A percentile compares a stretch with the other conserved stretches of the same genome.
Conservation (phyloP, 2,329 filamentous ascomycete genomes). For the Teratosphaeria gauchensis region DNA sequence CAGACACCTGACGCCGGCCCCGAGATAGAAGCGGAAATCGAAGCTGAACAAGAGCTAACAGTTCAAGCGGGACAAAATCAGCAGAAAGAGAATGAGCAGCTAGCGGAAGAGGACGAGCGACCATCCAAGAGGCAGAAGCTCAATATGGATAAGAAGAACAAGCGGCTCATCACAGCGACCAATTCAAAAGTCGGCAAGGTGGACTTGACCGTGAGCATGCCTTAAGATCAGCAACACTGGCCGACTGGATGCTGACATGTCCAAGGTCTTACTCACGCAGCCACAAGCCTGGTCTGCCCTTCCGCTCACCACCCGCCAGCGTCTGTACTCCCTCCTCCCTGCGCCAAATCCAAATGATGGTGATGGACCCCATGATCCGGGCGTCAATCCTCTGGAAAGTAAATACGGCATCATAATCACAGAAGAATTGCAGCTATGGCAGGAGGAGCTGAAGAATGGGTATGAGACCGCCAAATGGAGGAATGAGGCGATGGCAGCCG, state of each 20-base stretch:
- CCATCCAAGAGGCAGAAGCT: background rate
- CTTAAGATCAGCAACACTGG: background rate
- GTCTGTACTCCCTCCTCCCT: slow-evolving; percentile 23
- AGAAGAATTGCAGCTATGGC: slow-evolving; percentile 45
- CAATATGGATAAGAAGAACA: slow-evolving; percentile 7
- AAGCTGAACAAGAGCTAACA: background rate
- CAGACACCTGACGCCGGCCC: background rate
- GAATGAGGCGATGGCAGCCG: slow-evolving; percentile 44
- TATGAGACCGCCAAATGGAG: slow-evolving; percentile 50
- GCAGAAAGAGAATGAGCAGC: background rate
- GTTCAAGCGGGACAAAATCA: background rate
- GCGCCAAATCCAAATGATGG: slow-evolving; percentile 8
- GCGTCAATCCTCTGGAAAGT: slow-evolving; percentile 27
- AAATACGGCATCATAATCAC: slow-evolving; percentile 41
- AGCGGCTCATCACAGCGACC: slow-evolving; percentile 17
- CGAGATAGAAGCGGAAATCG: background rate
- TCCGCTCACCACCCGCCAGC: slow-evolving; percentile 10
- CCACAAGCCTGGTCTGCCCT: slow-evolving; percentile 22
- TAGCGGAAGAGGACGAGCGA: background rate
- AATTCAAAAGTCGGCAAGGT: slow-evolving; percentile 18
- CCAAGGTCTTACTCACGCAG: slow-evolving; percentile 21
- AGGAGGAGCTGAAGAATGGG: slow-evolving; percentile 46
- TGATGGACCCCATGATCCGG: slow-evolving; percentile 27
- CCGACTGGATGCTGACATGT: background rate
- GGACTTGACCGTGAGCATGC: slow-evolving; percentile 15